Conservation (phyloP, 805 yeast species). For the Yamadazyma paraphyllophila region DNA sequence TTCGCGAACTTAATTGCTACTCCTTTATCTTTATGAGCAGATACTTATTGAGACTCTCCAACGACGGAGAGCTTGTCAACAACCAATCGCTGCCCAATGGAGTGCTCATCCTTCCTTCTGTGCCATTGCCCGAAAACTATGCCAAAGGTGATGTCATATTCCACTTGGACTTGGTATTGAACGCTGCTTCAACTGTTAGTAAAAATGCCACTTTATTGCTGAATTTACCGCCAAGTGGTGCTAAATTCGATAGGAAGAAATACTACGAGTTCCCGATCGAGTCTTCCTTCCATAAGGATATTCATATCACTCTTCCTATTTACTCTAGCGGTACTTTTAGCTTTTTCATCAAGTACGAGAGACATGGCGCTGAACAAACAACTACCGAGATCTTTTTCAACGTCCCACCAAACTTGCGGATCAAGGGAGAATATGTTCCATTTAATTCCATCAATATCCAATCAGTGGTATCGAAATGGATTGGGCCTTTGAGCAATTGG, state of each 20-base stretch:
- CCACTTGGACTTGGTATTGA: constrained; percentile 57
- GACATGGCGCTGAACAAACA: constrained; percentile 19
- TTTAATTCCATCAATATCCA: constrained; percentile 80
- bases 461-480: constrained; percentile 87
- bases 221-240: constrained; percentile 54
- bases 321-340: constrained; percentile 76
- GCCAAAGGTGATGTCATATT: constrained; percentile 43
- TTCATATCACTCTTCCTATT: constrained; percentile 58
- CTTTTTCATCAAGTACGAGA: constrained; percentile 60
- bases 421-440: constrained; percentile 57
- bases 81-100: constrained; percentile 40
- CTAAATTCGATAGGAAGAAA: constrained; percentile 53
- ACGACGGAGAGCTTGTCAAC: constrained; percentile 47
- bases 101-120: constrained; percentile 50
- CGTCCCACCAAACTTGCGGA: constrained; percentile 71
- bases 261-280: constrained; percentile 52
- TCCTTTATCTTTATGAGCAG: neutral
- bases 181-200: constrained; percentile 73
- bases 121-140: constrained; percentile 33
- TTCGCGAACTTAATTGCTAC: neutral
- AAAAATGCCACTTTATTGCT: constrained; percentile 72
- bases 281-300: constrained; percentile 64
- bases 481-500: constrained; percentile 74
- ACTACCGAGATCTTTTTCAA: constrained; percentile 67
- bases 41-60: constrained; percentile 44